Evolutionary conservation across 768 basidiomycete species (phyloP).

Genomic region (Mrakia gelida): DNA sequence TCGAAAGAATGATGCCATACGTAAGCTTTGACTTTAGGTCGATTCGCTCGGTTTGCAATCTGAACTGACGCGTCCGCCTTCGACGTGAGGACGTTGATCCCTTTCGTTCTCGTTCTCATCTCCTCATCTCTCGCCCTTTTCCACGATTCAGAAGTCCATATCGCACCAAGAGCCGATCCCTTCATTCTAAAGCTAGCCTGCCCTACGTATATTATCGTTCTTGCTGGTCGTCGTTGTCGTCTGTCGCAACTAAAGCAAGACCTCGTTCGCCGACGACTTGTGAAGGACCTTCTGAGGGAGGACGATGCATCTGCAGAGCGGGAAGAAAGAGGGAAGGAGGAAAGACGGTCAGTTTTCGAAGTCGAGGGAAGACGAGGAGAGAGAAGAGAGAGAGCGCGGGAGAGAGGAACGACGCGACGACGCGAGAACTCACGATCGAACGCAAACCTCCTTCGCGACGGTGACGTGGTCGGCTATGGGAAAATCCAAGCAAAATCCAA

Average conservation of each 20-base stretch:
- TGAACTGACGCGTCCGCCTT: too few relatives aligned
- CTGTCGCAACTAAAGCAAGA: slow-evolving; percentile 47
- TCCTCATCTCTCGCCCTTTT: too few relatives aligned
- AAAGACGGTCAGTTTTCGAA: neutral
- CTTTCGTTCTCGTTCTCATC: too few relatives aligned
- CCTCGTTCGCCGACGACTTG: slow-evolving; percentile 45
- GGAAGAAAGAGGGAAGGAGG: neutral
- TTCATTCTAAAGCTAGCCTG: too few relatives aligned
- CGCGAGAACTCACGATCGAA: slow-evolving; percentile 39
- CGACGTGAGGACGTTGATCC: too few relatives aligned
- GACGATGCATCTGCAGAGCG: slow-evolving; percentile 46
- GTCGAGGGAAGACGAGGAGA: neutral
- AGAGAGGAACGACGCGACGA: neutral
- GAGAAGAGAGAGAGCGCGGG: neutral
- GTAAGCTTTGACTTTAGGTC: too few relatives aligned
- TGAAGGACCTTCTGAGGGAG: slow-evolving; percentile 48
- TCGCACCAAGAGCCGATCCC: too few relatives aligned
- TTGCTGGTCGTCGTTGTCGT: too few relatives aligned
- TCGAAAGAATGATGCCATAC: too few relatives aligned
- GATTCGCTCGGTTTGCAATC: too few relatives aligned
- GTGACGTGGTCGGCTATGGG: slow-evolving; percentile 47
- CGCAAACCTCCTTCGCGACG: slow-evolving; percentile 47
- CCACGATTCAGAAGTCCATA: too few relatives aligned
- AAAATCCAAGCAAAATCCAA: neutral
- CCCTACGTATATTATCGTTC: too few relatives aligned